Base-by-base conservation (phyloP, 2,329 filamentous ascomycete genomes). In the Ceratocystis variospora region DNA sequence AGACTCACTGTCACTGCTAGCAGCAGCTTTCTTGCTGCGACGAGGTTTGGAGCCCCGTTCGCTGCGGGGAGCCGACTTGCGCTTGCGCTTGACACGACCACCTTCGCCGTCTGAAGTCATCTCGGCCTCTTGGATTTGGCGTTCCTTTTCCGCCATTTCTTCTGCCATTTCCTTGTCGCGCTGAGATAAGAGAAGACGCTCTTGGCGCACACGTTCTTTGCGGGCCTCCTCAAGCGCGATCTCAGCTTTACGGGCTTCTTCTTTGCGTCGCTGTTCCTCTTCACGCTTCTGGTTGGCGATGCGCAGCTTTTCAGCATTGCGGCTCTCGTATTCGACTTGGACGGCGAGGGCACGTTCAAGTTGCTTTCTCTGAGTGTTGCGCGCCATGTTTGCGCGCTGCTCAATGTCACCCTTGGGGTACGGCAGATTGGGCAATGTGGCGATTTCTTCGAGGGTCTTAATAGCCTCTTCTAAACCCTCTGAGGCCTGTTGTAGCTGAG, bases 301-400 rank as follows among this genome's bases (percentile, higher is more conserved):
- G 69, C 88, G 84, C 2, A 97, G 83, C 75, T 94, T 95, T 71
- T 88, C 85, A 45, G 91, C 90, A 74, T 97, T 96, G 78, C 89
- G 90, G 71, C 91, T 87, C 75, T 99, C 94, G 75, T 96, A 97
- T 69, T 95, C 89, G 69, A 84, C 87, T 74, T 99, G 94, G 70
- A 84, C 87, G 70, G 90, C 86, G 61, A 93, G 84, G 3, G 89
- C 88, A 71, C 91, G 86, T 72, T 95, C 90, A 12, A 99, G 83
- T 75, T 99, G 93, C 72, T 90, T 91, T 70, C 89, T 87, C 77
- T 96, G 90, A 0, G 95, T 99, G 74, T 96, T 96, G 68, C 88
- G 87, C 70, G 90, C 92, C 94, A 99, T 99, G 79, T 90, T 96
- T 55, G 94, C 93, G 73, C 95, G 90, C 76, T 95, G 90, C 75